phyloP scores from a whole-genome alignment of 31 red algal species.

The Bonnemaisonia californica region DNA sequence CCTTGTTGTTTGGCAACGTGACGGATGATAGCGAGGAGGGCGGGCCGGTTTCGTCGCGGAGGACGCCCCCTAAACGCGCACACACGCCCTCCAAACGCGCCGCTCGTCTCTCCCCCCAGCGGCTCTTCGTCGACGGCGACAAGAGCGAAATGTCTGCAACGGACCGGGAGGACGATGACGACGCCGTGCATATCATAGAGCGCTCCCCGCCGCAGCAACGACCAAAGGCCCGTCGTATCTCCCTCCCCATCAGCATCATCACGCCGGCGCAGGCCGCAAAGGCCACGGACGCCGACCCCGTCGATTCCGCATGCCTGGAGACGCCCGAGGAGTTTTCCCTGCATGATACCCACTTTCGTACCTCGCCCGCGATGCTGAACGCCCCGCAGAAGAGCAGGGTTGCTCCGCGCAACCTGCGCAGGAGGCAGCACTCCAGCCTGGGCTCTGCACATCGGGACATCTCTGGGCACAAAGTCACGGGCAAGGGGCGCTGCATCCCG shows the following conservation, averaged over 20 bases:
- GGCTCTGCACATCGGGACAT: not conserved
- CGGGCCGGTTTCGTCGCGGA: too few species aligned
- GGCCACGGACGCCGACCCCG: not conserved
- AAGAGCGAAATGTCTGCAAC: conserved; percentile 68
- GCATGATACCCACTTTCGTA: not conserved
- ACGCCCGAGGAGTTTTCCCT: not conserved
- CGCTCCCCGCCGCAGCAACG: not conserved
- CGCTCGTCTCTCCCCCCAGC: not conserved
- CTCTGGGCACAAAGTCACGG: not conserved
- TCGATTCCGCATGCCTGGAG: not conserved
- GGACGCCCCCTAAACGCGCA: too few species aligned
- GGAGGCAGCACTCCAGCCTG: not conserved
- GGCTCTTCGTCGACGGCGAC: conserved; percentile 48
- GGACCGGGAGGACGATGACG: conserved; percentile 35
- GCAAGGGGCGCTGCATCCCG: not conserved
- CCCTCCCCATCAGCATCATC: not conserved
- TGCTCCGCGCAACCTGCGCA: not conserved
- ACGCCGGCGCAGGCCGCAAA: not conserved
- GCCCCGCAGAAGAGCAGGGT: not conserved
- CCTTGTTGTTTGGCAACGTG: too few species aligned
- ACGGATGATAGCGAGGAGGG: too few species aligned
- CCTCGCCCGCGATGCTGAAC: not conserved
- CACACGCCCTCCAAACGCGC: conserved; percentile 18
- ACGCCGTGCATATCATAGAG: not conserved
- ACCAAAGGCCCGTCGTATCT: not conserved